phyloP scores from a whole-genome alignment of 768 basidiomycete genomes.

The Kwoniella dendrophila region DNA sequence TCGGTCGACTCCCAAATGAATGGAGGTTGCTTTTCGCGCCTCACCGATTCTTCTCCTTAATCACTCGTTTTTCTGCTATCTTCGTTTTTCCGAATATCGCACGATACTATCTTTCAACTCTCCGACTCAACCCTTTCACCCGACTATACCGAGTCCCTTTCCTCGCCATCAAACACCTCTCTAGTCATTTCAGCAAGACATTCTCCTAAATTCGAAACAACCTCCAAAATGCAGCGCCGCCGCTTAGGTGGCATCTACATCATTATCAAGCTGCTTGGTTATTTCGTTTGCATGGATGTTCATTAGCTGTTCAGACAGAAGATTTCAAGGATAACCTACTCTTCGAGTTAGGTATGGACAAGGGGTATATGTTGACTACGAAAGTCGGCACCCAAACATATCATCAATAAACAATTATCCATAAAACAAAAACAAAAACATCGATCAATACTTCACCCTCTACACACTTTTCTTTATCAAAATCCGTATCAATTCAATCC shows the following conservation, averaged over 20 bases:
- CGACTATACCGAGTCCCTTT: constrained; percentile 39
- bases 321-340: constrained; percentile 36
- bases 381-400: constrained; percentile 36
- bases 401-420: constrained; percentile 6
- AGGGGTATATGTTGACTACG: constrained; percentile 40
- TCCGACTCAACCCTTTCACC: constrained; percentile 35
- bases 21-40: constrained; percentile 44
- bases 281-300: too few species aligned
- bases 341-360: constrained; percentile 50
- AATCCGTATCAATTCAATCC: too few species aligned
- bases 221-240: constrained; percentile 54
- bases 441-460: constrained; percentile 12
- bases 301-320: constrained; percentile 6
- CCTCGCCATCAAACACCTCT: constrained; percentile 14
- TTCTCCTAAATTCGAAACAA: constrained; percentile 19
- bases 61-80: constrained; percentile 17
- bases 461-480: constrained; percentile 7
- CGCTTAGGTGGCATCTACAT: constrained; percentile 37
- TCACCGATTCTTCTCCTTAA: constrained; percentile 28
- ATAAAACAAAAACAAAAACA: constrained; percentile 2
- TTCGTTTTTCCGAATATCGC: constrained; percentile 5
- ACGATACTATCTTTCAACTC: constrained; percentile 16
- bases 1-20: constrained; percentile 33
- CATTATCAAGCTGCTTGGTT: constrained; percentile 1
- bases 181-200: too few species aligned